Evolutionary conservation across 2,329 filamentous ascomycete species (phyloP).

Genomic region (Beauveria australis): DNA sequence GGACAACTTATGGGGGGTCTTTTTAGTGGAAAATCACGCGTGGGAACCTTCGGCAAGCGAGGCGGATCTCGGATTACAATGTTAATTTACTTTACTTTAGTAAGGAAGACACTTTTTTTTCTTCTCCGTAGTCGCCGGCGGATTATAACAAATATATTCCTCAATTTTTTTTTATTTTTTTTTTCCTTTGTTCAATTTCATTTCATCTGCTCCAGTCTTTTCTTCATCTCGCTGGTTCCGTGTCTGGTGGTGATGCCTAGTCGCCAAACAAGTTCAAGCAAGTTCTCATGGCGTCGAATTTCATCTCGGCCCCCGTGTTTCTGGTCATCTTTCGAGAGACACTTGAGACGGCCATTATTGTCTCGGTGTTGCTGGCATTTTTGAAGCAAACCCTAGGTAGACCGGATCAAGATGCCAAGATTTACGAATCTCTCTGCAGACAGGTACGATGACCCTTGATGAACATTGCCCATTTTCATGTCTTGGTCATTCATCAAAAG

Average conservation of each 20-base stretch:
- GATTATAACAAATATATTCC: too few relatives aligned
- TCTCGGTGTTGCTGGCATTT: constrained; percentile 77
- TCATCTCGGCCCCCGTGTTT: constrained; percentile 75
- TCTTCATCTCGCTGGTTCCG: background rate
- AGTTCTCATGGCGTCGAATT: constrained; percentile 53
- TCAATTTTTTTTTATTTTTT: too few relatives aligned
- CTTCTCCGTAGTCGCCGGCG: too few relatives aligned
- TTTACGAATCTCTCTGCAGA: constrained; percentile 60
- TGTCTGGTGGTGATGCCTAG: background rate
- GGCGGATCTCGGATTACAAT: too few relatives aligned
- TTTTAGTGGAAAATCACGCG: too few relatives aligned
- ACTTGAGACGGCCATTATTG: constrained; percentile 74
- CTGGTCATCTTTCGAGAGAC: constrained; percentile 86
- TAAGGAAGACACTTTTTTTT: too few relatives aligned
- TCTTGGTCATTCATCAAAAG: too few relatives aligned
- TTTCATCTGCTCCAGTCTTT: background rate
- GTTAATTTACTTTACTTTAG: too few relatives aligned
- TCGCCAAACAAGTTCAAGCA: background rate
- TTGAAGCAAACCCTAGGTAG: constrained; percentile 70
- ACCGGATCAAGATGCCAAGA: constrained; percentile 48
- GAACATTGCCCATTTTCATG: too few relatives aligned
- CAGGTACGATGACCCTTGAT: constrained; percentile 39
- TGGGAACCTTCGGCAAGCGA: too few relatives aligned
- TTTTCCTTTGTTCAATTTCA: too few relatives aligned
- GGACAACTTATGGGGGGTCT: too few relatives aligned